Evolutionary conservation across 2,329 filamentous ascomycete genomes (phyloP).

Genomic region (Botrytis hyacinthi): DNA sequence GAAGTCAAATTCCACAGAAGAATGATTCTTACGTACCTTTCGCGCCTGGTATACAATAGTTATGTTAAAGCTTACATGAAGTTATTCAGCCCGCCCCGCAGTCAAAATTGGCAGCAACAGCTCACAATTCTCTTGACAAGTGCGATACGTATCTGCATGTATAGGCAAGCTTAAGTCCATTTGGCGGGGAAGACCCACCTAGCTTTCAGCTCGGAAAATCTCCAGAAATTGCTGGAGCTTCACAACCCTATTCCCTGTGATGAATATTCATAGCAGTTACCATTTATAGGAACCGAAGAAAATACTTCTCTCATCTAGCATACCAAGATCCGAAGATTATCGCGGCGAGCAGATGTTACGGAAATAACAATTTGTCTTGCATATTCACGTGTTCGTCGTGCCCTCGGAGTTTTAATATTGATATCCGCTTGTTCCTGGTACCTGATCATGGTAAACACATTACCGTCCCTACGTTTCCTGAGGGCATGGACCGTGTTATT

Average conservation of each 20-base stretch:
- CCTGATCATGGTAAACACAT: background rate
- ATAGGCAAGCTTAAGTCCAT: background rate
- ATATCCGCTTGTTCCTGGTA: slow-evolving; percentile 5
- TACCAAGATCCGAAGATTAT: background rate
- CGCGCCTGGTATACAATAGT: background rate
- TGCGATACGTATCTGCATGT: background rate
- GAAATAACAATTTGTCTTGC: background rate
- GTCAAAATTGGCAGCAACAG: background rate
- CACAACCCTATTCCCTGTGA: background rate
- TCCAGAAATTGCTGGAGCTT: background rate
- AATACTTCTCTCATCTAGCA: background rate
- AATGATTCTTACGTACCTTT: background rate
- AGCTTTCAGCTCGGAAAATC: background rate
- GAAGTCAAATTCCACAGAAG: background rate
- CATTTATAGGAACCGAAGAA: background rate
- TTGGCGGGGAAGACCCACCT: background rate
- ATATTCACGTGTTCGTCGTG: background rate
- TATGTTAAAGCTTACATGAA: background rate
- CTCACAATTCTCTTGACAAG: background rate
- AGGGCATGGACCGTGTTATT: background rate
- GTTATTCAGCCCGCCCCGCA: background rate
- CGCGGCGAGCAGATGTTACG: background rate
- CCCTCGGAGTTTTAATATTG: background rate
- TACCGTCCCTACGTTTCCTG: background rate
- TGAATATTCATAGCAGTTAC: too few relatives aligned